Evolutionary conservation across 768 basidiomycete genomes (phyloP), one percentile per base, ranked within the genome.

Genomic region (Wakefieldia striispora): DNA sequence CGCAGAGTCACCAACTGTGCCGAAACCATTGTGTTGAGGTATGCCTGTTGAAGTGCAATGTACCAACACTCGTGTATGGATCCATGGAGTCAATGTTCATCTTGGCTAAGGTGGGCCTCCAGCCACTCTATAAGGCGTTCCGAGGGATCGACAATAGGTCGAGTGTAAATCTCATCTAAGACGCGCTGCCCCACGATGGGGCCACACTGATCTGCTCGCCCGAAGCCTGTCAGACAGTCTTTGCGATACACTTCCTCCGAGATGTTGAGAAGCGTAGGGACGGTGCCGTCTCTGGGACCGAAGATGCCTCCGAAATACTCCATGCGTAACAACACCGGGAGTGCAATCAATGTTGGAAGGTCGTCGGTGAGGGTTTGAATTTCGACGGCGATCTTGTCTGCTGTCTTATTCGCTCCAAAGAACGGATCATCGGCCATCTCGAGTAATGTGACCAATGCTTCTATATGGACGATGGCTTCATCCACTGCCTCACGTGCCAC

Each of bases 401-500:
- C 40, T 19, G 62, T 50, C 43, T 58, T 66, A 24, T 58, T 51
- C n/a, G 35, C 41, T 24, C 26, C 48, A 37, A 57, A 59, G 19
- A 58, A 50, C 5, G 72, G 74, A 33, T 70, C 53, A 23, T 61
- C 68, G 14, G 77, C 71, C 14, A 72, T 73, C 50, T 85, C 83
- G 13, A 90, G 70, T 23, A 90, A 72, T 10, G 74, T 70, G 14
- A 72, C 70, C 16, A 91, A 67, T 19, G 81, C 76, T 56, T 74
- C 70, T 23, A 91, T 69, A 14, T 81, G 84, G 47, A 77, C 79
- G 56, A 86, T 82, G 2, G 86, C 90, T 59, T 91, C 89, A 46
- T 86, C 83, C 10, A 91, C 88, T 6, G 87, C 90, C 63, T 92
- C 89, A 35, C 77, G 75, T n/a, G 90, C 89, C 9, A 88, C 65